Base-by-base conservation (phyloP, 2,329 filamentous ascomycete species). In the Penicillium sp. region DNA sequence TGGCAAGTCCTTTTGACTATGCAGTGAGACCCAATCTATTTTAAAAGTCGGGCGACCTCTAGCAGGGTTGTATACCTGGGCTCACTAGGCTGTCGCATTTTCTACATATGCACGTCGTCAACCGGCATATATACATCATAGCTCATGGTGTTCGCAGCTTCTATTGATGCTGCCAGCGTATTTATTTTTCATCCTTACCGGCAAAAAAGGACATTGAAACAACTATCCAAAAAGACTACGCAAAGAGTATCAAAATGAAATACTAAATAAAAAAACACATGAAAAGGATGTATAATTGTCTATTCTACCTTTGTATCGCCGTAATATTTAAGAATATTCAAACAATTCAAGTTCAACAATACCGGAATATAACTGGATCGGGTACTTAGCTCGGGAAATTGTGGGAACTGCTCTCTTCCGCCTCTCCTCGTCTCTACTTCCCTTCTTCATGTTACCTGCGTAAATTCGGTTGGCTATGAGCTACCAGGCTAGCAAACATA, bases 21-120 rank as follows among this genome's bases (percentile, higher is more conserved):
- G 50, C 50, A 53, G n/a, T 48, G 42, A 48, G 33, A 41, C 50
- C 50, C 43, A 53, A 53, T 17, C 50, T 30, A 46, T 38, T 46
- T 38, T 26, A 35, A 40, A 31, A 33, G n/a, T 17, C 47, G 35
- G 50, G 50, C 50, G 36, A 31, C 31, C 26, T 46, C 31, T 45
- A 30, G 43, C 35, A 30, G 11, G 19, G 7, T 3, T 22, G 4
- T 37, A 22, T 41, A 37, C 14, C 17, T 36, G 22, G 30, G 19
- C 30, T 25, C 11, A 38, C 25, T 22, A 49, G 46, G 46, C 36
- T 14, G 46, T 40, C 2, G 16, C 46, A 22, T 49, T 49, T 12
- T 30, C 5, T 31, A n/a, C 35, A 16, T 35, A 7, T 33, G 22
- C 10, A 19, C 12, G 12, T 2, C 1, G 8, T 19, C 16, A 10